Base-by-base conservation (phyloP, 176 grass and related monocot species). In the Pharus latifolius region DNA sequence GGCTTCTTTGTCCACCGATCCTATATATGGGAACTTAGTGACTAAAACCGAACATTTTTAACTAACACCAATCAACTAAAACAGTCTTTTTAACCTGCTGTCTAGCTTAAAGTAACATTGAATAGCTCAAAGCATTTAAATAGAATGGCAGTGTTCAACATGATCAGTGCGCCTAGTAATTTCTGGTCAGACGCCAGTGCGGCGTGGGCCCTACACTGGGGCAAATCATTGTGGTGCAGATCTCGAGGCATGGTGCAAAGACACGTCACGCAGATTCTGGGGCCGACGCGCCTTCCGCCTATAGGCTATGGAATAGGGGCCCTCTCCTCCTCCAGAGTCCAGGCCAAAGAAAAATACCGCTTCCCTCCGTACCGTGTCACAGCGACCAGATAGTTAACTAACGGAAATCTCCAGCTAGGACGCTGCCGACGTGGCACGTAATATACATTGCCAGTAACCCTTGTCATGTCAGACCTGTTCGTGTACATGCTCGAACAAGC, bases 191-290 rank as follows among this genome's bases (percentile, higher is more conserved):
- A 40, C 3, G 38, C 6, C 76, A 51, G 77, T 58, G 71, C 70
- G 15, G 49, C 20, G 28, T 35, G 49, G 77, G 40, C 10, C 72
- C 76, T 6, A 30, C 63, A n/a, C 28, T 63, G 49, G 27, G 32
- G 43, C 77, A 27, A 70, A 42, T 79, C 77, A 76, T 47, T 63
- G 70, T 23, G 17, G 13, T 33, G 70, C 15, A 25, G 71, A 81
- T 86, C 77, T 86, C 57, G 71, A 76, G 30, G 48, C 70, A 22
- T n/a, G 70, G 44, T 60, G 16, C 12, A n/a, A 60, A 57, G 60
- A 40, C 58, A 56, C 14, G 15, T 49, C 28, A 37, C 46, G 28
- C 40, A 69, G 48, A 70, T 75, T 19, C 70, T 74, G 19, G 56
- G 47, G 76, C 70, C 57, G 55, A 45, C 37, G 48, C 27, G 38